Evolutionary conservation across 2,329 filamentous ascomycete genomes (phyloP).

Genomic region (Cladophialophora exuberans): DNA sequence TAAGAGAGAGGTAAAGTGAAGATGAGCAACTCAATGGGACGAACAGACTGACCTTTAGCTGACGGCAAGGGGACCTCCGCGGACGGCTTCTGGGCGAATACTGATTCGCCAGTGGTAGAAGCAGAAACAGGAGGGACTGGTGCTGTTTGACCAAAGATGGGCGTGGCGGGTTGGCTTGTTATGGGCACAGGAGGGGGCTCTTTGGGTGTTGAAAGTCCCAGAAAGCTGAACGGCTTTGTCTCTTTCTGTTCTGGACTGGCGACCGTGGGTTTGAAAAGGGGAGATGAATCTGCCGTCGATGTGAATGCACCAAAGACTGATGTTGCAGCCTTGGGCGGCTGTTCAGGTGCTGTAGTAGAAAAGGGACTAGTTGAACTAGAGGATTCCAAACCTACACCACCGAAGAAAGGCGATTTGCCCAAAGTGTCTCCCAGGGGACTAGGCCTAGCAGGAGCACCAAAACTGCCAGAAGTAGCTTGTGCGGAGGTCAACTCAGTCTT

Average conservation of each 20-base stretch:
- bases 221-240: too few relatives aligned
- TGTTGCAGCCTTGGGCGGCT: not conserved
- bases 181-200: not conserved
- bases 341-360: too few relatives aligned
- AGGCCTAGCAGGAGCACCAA: not conserved
- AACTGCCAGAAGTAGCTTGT: not conserved
- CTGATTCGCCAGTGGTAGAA: too few relatives aligned
- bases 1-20: not conserved
- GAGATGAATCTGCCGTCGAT: too few relatives aligned
- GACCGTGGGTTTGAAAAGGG: too few relatives aligned
- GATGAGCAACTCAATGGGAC: not conserved
- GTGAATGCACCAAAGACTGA: slow-evolving; percentile 5
- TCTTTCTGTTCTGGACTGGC: too few relatives aligned
- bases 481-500: slow-evolving; percentile 1
- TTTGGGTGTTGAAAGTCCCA: not conserved
- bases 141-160: not conserved
- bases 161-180: not conserved
- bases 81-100: too few relatives aligned
- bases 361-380: too few relatives aligned
- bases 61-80: too few relatives aligned
- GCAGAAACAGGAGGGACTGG: not conserved
- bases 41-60: slow-evolving; percentile 7
- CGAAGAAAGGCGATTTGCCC: slow-evolving; percentile 10
- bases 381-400: too few relatives aligned
- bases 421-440: not conserved